phyloP scores from a whole-genome alignment of 2,329 filamentous ascomycete species.

The Xylaria sp. region DNA sequence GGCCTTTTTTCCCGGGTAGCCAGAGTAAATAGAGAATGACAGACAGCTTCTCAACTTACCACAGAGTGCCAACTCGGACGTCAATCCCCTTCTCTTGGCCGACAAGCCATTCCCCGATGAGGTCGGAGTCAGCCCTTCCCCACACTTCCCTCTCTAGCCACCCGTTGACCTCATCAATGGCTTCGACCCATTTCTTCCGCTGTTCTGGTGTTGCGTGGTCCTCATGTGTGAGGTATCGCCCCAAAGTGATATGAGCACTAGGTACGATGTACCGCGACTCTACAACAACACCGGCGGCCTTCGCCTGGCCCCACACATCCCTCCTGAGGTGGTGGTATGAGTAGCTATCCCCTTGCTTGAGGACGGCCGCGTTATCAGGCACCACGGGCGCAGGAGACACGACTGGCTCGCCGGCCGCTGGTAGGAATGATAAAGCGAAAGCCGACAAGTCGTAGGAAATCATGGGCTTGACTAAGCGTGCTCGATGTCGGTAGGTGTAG shows the following conservation, averaged over 20 bases:
- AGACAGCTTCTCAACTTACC: slow-evolving; percentile 48
- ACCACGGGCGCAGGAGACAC: slow-evolving; percentile 48
- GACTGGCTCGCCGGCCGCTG: slow-evolving; percentile 68
- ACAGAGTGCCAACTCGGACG: slow-evolving; percentile 74
- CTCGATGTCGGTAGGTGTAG: slow-evolving; percentile 69
- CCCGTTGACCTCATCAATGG: slow-evolving; percentile 76
- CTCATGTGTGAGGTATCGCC: slow-evolving; percentile 72
- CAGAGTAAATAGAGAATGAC: background rate
- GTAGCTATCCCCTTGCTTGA: slow-evolving; percentile 66
- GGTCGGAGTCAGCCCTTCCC: slow-evolving; percentile 55
- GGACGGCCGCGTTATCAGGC: slow-evolving; percentile 44
- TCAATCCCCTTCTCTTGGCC: slow-evolving; percentile 84
- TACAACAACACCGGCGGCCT: slow-evolving; percentile 68
- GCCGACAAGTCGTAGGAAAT: slow-evolving; percentile 86
- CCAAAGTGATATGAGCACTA: slow-evolving; percentile 87
- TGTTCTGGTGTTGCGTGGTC: slow-evolving; percentile 66
- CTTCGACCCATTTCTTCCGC: slow-evolving; percentile 68
- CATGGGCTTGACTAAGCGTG: slow-evolving; percentile 80
- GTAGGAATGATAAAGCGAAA: slow-evolving; percentile 85
- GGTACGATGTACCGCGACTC: slow-evolving; percentile 85
- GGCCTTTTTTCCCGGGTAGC: background rate
- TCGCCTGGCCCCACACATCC: slow-evolving; percentile 71
- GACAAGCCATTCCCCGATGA: slow-evolving; percentile 79
- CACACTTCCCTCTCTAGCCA: slow-evolving; percentile 77
- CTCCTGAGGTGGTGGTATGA: slow-evolving; percentile 90